Percentiles rank a stretch among this genome's conserved stretches.
phyloP scores from a whole-genome alignment of 2,329 filamentous ascomycete genomes.

The Amauroascus verrucosus region DNA sequence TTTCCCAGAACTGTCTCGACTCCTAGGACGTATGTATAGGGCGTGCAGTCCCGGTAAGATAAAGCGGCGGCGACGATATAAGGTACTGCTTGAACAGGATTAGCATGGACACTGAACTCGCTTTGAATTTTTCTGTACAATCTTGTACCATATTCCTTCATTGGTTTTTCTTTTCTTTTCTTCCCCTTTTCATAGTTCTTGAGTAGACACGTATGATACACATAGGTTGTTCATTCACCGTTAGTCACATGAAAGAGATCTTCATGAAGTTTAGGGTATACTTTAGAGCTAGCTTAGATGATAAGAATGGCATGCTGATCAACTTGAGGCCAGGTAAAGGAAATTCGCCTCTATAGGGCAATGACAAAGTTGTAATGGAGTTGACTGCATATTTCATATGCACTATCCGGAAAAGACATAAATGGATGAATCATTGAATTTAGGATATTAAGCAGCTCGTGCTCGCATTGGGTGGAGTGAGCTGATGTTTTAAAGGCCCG shows the following conservation, averaged over 20 bases:
- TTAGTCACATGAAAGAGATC: neutral
- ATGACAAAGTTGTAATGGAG: neutral
- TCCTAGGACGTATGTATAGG: conserved; percentile 53
- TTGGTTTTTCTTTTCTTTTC: neutral
- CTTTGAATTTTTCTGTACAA: neutral
- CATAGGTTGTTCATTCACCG: neutral
- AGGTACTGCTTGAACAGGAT: conserved; percentile 56
- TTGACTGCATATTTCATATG: neutral
- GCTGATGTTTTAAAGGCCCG: neutral
- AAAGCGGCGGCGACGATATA: conserved; percentile 83
- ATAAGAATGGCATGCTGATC: neutral
- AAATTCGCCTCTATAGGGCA: neutral
- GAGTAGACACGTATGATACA: too few relatives aligned
- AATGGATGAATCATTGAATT: neutral
- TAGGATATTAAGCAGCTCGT: neutral
- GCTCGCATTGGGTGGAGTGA: neutral
- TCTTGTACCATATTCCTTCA: neutral
- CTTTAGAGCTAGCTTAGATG: neutral
- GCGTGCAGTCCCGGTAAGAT: conserved; percentile 45
- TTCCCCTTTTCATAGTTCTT: neutral
- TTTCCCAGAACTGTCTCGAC: conserved; percentile 58
- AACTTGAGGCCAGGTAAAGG: neutral
- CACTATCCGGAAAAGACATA: neutral
- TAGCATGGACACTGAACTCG: neutral
- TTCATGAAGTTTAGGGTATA: neutral